These are phyloP conservation scores for Talaromyces sp. DNA, from an alignment of 2,329 filamentous ascomycete species.

Conservation along the genomic window DNA sequence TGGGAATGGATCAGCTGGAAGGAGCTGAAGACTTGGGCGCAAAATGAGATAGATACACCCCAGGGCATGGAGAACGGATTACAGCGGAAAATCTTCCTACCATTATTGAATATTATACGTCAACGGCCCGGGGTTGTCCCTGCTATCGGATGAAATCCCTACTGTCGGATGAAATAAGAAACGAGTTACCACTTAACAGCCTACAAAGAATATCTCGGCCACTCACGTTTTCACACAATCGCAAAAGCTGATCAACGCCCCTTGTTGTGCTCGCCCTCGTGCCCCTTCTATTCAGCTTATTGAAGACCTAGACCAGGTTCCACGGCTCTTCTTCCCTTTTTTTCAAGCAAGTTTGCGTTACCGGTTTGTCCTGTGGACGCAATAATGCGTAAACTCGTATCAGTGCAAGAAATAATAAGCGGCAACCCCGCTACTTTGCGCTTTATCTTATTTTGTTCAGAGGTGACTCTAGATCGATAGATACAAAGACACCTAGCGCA, in stretches of 20 bases:
- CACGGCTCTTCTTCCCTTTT: no score
- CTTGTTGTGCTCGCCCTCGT: not conserved
- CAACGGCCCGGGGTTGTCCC: slow-evolving; percentile 33
- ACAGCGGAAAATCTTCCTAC: slow-evolving; percentile 39
- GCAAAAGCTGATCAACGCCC: not conserved
- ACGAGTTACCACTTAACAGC: not conserved
- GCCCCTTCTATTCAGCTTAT: not conserved
- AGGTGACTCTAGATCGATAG: not conserved
- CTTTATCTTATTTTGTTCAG: not conserved
- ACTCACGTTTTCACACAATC: not conserved
- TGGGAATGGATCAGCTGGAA: slow-evolving; percentile 53
- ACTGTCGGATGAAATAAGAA: not conserved
- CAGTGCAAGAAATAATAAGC: no score
- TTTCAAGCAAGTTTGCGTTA: not conserved
- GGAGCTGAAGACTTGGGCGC: slow-evolving; percentile 36
- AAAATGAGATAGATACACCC: slow-evolving; percentile 23
- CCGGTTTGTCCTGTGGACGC: not conserved
- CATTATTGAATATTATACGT: slow-evolving; percentile 41
- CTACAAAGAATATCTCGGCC: not conserved
- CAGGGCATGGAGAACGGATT: slow-evolving; percentile 17
- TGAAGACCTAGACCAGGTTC: not conserved
- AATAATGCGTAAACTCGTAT: not conserved
- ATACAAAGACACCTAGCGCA: not conserved
- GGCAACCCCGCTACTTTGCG: not conserved
- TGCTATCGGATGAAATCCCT: slow-evolving; percentile 13